Evolutionary conservation across 2,329 filamentous ascomycete species (phyloP), one percentile per base, ranked within the genome.

Genomic region (Zymoseptoria crescenta): DNA sequence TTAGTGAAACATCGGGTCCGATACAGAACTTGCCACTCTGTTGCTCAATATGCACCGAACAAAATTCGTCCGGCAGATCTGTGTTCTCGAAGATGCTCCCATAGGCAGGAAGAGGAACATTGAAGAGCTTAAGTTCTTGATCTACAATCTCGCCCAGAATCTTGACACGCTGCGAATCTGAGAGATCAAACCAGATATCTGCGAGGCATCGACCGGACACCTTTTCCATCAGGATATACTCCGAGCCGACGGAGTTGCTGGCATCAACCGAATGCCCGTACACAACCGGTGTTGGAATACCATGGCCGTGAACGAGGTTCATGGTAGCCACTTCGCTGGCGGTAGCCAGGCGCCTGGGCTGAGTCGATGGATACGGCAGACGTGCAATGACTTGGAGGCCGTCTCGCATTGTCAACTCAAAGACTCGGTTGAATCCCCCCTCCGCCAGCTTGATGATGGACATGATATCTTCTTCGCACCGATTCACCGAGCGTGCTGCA

Each of bases 51-150:
- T 49, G 52, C 29, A 56, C 64, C 5, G 3, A 64, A 54, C 35
- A 58, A 29, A 57, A 59, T 10, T 50, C 29, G 13, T 35, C 8
- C 52, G 64, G 56, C 20, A 69, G 48, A 52, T 69, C 65, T 8
- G 45, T 50, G 67, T 74, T 59, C 71, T 67, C 57, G 56, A 67
- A 74, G 13, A 73, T 41, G 57, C 70, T 72, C 4, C 70, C 70
- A 55, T 62, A 67, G 29, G 70, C 70, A 21, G 65, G 65, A 52
- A 73, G 62, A n/a, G 7, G 24, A 45, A 73, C 63, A 45, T 57
- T 52, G 56, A 72, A 71, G 4, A 73, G 55, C 59, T 56, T 61
- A 30, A 64, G 63, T 58, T 74, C 70, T 13, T 68, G 52, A 29
- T 72, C 64, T 6, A 72, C 69, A 6, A 72, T 61, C 52, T 61